Conservation (phyloP, 176 grass and related monocot species). For the Tillandsia fasciculata region DNA sequence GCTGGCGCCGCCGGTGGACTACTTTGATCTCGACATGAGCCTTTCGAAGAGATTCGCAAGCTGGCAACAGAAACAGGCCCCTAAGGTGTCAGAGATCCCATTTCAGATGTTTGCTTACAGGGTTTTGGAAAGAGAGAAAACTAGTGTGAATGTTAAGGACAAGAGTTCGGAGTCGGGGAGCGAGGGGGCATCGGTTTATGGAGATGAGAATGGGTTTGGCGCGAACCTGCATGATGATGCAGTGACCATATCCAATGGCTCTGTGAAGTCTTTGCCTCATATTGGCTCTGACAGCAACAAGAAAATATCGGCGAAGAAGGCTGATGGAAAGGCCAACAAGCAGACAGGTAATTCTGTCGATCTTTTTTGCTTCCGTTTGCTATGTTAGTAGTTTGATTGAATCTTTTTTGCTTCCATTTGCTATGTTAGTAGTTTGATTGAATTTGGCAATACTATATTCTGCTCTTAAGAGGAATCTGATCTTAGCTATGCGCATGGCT, state of each 20-base stretch:
- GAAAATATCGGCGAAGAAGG: constrained; percentile 28
- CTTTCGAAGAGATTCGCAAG: constrained; percentile 38
- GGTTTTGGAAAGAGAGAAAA: constrained; percentile 65
- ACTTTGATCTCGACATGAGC: constrained; percentile 59
- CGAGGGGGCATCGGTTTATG: constrained; percentile 41
- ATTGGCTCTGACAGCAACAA: constrained; percentile 23
- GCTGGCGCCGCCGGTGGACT: constrained; percentile 34
- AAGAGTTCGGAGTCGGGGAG: constrained; percentile 51
- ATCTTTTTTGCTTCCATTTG: background rate
- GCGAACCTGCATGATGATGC: constrained; percentile 25
- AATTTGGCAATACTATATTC: too few relatives aligned
- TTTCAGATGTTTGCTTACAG: constrained; percentile 90
- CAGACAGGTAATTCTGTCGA: constrained; percentile 26
- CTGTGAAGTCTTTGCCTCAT: constrained; percentile 22
- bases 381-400: too few relatives aligned
- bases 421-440: too few relatives aligned
- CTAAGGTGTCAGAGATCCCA: constrained; percentile 45
- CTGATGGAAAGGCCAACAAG: constrained; percentile 30
- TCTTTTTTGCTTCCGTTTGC: background rate
- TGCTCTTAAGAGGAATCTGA: too few relatives aligned
- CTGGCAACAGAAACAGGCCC: constrained; percentile 32
- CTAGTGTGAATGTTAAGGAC: constrained; percentile 24
- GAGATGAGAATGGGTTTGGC: constrained; percentile 53
- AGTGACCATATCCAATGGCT: constrained; percentile 15
- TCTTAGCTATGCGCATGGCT: too few relatives aligned